Evolutionary conservation across 2,329 filamentous ascomycete genomes (phyloP), one percentile per base, ranked within the genome.

Genomic region (Fusarium falciforme): DNA sequence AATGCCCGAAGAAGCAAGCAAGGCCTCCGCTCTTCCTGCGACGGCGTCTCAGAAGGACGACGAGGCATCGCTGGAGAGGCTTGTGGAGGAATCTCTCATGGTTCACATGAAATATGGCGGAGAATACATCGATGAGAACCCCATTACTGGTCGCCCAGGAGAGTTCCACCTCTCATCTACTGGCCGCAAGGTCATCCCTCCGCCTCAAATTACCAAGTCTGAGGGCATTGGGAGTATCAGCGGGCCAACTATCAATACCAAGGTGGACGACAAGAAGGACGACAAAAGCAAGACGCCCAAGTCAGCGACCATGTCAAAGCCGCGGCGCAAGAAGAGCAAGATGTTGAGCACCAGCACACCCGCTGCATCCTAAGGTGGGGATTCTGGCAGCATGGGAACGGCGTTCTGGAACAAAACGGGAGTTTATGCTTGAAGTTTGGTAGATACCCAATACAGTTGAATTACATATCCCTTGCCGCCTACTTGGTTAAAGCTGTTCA

Each of bases 91-190:
- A 75, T 88, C 90, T 0, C 87, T 90, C 70, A 81, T 85, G 74
- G 84, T 89, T 44, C 89, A 91, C 73, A 84, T 89, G 80, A 86
- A 85, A 71, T 89, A 88, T 74, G 90, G 90, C 40, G 88, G 89
- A 58, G 90, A 92, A 72, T 92, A 90, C 78, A 89, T 92, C 81
- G 89, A 93, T 80, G 89, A 92, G 80, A 92, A 91, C 73, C 90
- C 90, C 47, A 92, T 93, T 75, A 92, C 90, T 1, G 91, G 91
- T 58, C 86, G 88, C 33, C 91, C 91, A 1, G 91, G 91, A 59
- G 89, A 91, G 63, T 93, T 92, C 80, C 89, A 92, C 74, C 85
- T 92, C 12, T 88, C 88, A 10, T 90, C 89, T 9, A 91, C 89
- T 0, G 90, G 90, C 2, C 86, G 89, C 63, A 88, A 88, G 77